Evolutionary conservation across 345 rosid genomes (phyloP).

Genomic region (Citrus australasica): DNA sequence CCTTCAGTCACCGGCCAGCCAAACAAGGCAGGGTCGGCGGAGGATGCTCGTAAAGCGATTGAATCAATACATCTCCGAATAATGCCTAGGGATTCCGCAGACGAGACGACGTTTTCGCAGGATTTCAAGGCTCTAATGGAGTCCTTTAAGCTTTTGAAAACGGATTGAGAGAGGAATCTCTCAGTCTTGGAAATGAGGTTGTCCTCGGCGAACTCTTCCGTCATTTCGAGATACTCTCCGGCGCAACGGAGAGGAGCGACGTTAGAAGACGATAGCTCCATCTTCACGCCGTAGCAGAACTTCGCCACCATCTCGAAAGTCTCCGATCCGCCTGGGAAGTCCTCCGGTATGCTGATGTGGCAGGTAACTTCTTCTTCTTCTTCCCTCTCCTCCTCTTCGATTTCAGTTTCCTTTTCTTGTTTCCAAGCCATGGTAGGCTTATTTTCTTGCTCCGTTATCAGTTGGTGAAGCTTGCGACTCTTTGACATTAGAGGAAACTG

Average conservation of each 20-base stretch:
- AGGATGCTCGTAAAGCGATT: constrained; percentile 57
- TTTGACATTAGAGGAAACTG: constrained; percentile 95
- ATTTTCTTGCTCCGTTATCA: constrained; percentile 74
- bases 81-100: constrained; percentile 59
- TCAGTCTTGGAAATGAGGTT: constrained; percentile 74
- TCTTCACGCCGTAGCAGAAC: constrained; percentile 92
- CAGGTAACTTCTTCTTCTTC: constrained; percentile 38
- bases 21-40: constrained; percentile 64
- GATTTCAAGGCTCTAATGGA: constrained; percentile 77
- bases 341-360: constrained; percentile 49
- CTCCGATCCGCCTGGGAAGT: constrained; percentile 86
- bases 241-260: constrained; percentile 88
- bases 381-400: constrained; percentile 27
- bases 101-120: constrained; percentile 53
- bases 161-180: constrained; percentile 60
- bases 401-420: constrained; percentile 11
- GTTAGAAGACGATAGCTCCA: constrained; percentile 63
- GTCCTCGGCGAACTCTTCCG: constrained; percentile 74
- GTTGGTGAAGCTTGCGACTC: constrained; percentile 68
- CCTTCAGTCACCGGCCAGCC: constrained; percentile 89
- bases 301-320: constrained; percentile 83
- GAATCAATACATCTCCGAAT: constrained; percentile 64
- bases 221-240: constrained; percentile 84
- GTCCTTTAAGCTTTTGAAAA: constrained; percentile 63
- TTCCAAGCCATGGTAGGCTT: constrained; percentile 9